A percentile compares a stretch with the other conserved stretches of the same genome.
Evolutionary conservation across 202 grass and related monocot species (phyloP).

Genomic region (Sporobolus alterniflorus): DNA sequence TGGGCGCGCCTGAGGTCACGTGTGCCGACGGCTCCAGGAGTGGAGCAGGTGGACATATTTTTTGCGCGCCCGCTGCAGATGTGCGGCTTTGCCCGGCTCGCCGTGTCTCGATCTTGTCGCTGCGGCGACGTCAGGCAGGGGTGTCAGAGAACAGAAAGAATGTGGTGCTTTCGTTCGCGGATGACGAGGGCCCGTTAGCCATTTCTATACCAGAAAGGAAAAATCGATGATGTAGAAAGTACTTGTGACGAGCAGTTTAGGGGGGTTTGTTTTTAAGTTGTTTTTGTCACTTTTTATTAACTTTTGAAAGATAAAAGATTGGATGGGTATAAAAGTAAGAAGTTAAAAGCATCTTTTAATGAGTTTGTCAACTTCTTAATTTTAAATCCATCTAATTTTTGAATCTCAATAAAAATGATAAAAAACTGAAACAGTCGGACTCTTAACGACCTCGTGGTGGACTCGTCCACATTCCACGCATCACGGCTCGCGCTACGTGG

Average conservation of each 20-base stretch:
- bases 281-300: no score
- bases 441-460: neutral
- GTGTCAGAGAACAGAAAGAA: neutral
- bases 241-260: neutral
- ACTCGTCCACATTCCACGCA: neutral
- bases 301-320: no score
- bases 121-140: neutral
- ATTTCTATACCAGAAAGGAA: neutral
- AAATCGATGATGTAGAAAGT: neutral
- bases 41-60: neutral
- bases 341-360: no score
- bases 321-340: no score
- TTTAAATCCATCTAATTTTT: no score
- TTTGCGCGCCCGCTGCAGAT: neutral
- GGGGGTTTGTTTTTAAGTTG: no score
- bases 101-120: neutral
- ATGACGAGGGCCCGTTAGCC: neutral
- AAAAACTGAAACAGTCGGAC: no score
- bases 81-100: neutral
- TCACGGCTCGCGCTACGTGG: neutral
- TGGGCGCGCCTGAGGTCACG: slow-evolving; percentile 32
- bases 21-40: neutral
- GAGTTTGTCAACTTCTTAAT: no score
- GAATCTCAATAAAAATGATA: no score
- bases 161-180: neutral